Evolutionary conservation across 805 yeast species (phyloP), one percentile per base, ranked within the genome.

Genomic region (Metschnikowia koreensis): DNA sequence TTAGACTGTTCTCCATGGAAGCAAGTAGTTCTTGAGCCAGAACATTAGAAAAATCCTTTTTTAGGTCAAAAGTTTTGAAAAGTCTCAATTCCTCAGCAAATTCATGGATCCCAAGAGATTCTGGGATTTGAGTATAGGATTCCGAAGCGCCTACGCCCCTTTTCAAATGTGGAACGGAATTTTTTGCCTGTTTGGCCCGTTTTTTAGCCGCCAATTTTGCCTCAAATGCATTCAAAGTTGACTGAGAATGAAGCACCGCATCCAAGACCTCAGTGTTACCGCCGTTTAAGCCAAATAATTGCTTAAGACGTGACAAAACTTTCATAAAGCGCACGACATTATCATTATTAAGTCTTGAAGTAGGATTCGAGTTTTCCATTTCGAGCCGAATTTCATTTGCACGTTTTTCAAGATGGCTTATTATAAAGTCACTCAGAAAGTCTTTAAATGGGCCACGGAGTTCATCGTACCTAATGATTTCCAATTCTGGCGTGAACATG

Each of bases 231-330:
- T 39, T 47, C 11, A 58, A 46, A 7, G 50, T 46, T 7, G 46
- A 46, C 38, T 58, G 57, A 1, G 61, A 58, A 11, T 39, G 36
- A n/a, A 59, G 44, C 10, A 59, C 53, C 4, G 61, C 53, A 39
- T 59, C 62, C 16, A 59, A 47, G 6, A 59, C 45, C 34, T 56
- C 59, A 1, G 62, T 58, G 38, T 59, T 46, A 9, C 58, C 60
- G 0, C 60, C 60, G 28, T 59, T 59, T 6, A 52, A 27, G 11
- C 41, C 38, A 22, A 59, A 59, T 6, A 59, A 46, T 17, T 47
- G 44, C 33, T 42, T 54, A 27, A 58, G 49, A 12, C 56, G 48
- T 5, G 52, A 46, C 10, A 22, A 44, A 3, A 58, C 38, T 41
- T 58, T 54, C 53, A 51, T 57, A 37, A 54, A 52, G 37, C 57